These are phyloP conservation scores for Cryphonectria parasitica DNA, from an alignment of 2,329 filamentous ascomycete species.

Conservation along the genomic window DNA sequence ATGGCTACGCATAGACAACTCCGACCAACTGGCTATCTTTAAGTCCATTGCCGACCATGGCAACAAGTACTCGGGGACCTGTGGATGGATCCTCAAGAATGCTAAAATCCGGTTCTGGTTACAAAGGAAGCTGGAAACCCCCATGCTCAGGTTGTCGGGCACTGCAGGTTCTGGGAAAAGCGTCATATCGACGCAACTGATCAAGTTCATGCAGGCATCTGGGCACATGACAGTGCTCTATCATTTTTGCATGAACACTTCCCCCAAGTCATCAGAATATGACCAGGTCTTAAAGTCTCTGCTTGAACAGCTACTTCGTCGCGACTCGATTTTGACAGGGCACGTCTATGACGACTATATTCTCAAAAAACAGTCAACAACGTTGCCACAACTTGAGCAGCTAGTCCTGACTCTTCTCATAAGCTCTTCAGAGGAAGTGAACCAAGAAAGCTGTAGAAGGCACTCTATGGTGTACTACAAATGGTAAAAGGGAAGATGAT, in stretches of 20 bases:
- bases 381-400: constrained; percentile 32
- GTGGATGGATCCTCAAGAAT: constrained; percentile 40
- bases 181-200: constrained; percentile 38
- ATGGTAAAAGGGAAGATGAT: too few species aligned
- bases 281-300: constrained; percentile 40
- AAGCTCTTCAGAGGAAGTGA: constrained; percentile 22
- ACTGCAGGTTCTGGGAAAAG: constrained; percentile 44
- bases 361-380: constrained; percentile 32
- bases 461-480: too few species aligned
- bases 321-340: constrained; percentile 33
- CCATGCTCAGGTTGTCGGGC: constrained; percentile 41
- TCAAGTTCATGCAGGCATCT: constrained; percentile 34
- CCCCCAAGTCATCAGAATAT: constrained; percentile 39
- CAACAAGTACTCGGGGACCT: constrained; percentile 38
- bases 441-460: constrained; percentile 23
- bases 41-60: constrained; percentile 36
- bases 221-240: constrained; percentile 29
- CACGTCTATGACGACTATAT: constrained; percentile 35
- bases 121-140: constrained; percentile 26
- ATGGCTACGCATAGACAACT: constrained; percentile 40
- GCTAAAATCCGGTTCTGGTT: constrained; percentile 36
- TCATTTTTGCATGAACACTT: constrained; percentile 42
- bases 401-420: constrained; percentile 30
- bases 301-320: constrained; percentile 38
- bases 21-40: constrained; percentile 38